Base-by-base conservation (phyloP, 163 green algal genomes). In the Volvox carteri region DNA sequence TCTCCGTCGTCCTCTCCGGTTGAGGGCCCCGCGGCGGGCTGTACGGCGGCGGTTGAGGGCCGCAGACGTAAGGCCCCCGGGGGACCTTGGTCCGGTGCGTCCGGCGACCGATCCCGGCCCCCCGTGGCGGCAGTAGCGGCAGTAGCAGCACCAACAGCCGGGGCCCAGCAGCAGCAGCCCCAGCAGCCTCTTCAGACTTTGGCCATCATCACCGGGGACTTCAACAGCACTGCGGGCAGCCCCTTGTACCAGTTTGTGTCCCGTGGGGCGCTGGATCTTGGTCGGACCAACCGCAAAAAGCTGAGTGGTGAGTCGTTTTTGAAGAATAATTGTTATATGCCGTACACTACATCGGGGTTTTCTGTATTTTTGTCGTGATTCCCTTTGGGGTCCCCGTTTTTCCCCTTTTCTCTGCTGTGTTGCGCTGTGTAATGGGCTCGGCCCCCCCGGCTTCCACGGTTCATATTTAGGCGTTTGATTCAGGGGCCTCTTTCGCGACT, bases 181-280 rank as follows among this genome's bases (percentile, higher is more conserved):
- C 35, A 25, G 48, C 83, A 76, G 48, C 50, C 33, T 5, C 70
- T 65, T 23, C 85, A 90, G 42, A 79, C 74, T n/a, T 46, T 91
- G 54, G 73, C 80, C 8, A 75, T 94, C 12, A 39, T 94, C 25
- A 78, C 84, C 23, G 92, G 92, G 14, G 92, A 94, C 87, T 94
- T 93, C 87, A 94, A 94, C 79, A 76, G 78, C 19, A 70, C 80
- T 8, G 90, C 92, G 9, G 42, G 81, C 65, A 91, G 87, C 83
- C 90, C 90, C 2, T 46, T 94, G 50, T 94, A 94, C 87, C 65
- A 88, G 3, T 94, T 85, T 62, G 28, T 94, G 56, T 37, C 80
- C 25, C 73, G 68, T 1, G 90, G 92, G 11, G 33, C 33, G 30
- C 68, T 94, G 16, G 86, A 94, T 62, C 78, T 94, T 44, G 56